phyloP scores from a whole-genome alignment of 139 green algal genomes.

The Trebouxia sp. region DNA sequence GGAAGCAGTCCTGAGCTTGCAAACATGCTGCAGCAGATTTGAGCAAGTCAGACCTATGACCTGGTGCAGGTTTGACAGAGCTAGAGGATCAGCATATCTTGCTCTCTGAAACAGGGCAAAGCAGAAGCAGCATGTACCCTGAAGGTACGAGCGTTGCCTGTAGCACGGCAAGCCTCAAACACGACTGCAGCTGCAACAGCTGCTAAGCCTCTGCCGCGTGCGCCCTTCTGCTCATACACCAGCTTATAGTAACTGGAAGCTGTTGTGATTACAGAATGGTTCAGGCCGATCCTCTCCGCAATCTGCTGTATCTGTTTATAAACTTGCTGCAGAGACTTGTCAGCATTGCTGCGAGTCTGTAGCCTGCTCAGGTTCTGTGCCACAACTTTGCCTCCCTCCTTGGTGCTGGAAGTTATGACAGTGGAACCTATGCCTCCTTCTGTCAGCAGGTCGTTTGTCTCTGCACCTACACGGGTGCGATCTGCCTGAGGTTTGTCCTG shows the following conservation, averaged over 20 bases:
- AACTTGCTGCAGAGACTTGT: conserved; percentile 34
- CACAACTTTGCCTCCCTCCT: conserved; percentile 20
- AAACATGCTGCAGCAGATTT: too few relatives aligned
- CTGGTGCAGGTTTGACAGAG: too few relatives aligned
- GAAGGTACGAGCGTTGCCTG: conserved; percentile 79
- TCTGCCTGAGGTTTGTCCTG: conserved; percentile 79
- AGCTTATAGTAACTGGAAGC: conserved; percentile 71
- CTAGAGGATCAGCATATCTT: too few relatives aligned
- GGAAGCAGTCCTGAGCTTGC: too few relatives aligned
- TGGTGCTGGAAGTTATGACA: conserved; percentile 58
- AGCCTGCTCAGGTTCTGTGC: not conserved
- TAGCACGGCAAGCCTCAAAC: conserved; percentile 83
- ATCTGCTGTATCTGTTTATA: conserved; percentile 59
- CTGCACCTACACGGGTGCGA: conserved; percentile 83
- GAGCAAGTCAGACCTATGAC: not conserved
- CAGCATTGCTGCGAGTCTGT: conserved; percentile 17
- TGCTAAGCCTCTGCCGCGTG: conserved; percentile 58
- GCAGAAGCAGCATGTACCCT: conserved; percentile 88
- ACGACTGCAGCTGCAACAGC: conserved; percentile 85
- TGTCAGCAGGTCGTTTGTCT: conserved; percentile 79
- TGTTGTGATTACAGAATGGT: conserved; percentile 56
- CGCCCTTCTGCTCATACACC: conserved; percentile 54
- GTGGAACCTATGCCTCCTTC: conserved; percentile 80
- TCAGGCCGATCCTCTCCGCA: conserved; percentile 64
- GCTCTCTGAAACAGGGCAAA: too few relatives aligned